These are phyloP conservation scores for Vitis hybrid DNA, from an alignment of 177 flowering plant genomes.

Conservation along the genomic window DNA sequence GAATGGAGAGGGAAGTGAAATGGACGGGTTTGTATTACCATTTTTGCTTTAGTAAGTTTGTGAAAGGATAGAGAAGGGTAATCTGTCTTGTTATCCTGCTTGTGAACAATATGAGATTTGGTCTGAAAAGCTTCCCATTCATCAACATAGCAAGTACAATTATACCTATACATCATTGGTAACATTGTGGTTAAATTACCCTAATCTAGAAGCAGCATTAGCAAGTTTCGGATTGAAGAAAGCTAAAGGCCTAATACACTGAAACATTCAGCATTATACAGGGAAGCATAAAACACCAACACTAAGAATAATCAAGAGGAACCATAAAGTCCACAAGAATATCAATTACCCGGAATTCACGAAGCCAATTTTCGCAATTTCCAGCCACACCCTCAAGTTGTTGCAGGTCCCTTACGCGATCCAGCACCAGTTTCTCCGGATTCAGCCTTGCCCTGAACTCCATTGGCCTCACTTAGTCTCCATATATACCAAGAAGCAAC, in stretches of 20 bases:
- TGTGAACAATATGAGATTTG: too few relatives aligned
- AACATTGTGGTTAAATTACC: too few relatives aligned
- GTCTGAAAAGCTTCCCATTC: background rate
- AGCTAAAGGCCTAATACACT: background rate
- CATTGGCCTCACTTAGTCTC: background rate
- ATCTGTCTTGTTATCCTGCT: too few relatives aligned
- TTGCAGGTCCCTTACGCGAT: background rate
- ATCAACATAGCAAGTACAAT: background rate
- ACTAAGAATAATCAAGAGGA: background rate
- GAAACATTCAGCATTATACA: background rate
- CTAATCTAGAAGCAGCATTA: too few relatives aligned
- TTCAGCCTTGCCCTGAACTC: background rate
- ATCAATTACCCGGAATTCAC: background rate
- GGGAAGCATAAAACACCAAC: background rate
- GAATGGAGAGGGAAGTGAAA: too few relatives aligned
- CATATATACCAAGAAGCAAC: slow-evolving; percentile 6
- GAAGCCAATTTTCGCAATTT: background rate
- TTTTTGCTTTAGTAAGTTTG: too few relatives aligned
- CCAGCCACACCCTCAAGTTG: background rate
- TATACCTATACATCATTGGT: background rate
- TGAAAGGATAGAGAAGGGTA: too few relatives aligned
- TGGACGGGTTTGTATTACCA: too few relatives aligned
- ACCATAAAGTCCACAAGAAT: too few relatives aligned
- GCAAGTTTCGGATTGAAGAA: background rate
- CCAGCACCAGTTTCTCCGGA: background rate